Evolutionary conservation across 768 basidiomycete genomes (phyloP).

Genomic region (Terana coerulea): DNA sequence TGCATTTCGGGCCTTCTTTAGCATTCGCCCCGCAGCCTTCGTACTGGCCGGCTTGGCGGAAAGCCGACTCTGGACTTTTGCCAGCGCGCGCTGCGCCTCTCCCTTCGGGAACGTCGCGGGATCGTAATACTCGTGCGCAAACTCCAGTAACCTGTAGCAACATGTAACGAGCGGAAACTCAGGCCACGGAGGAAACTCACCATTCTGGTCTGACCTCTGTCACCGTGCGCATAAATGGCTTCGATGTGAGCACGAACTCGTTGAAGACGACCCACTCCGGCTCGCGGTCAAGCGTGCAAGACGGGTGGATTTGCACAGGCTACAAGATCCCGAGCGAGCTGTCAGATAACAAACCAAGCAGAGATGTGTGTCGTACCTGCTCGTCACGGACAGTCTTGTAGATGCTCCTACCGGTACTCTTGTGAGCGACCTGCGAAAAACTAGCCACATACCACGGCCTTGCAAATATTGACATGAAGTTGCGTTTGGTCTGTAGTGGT

Average conservation of each 20-base stretch:
- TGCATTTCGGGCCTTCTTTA: too few relatives aligned
- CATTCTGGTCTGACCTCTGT: conserved; percentile 86
- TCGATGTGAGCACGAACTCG: conserved; percentile 90
- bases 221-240: conserved; percentile 87
- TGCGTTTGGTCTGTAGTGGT: conserved; percentile 50
- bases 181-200: conserved; percentile 40
- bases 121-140: conserved; percentile 13
- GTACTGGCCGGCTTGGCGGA: conserved; percentile 17
- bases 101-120: conserved; percentile 11
- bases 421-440: conserved; percentile 99
- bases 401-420: conserved; percentile 74
- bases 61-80: conserved; percentile 18
- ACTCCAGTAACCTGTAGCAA: conserved; percentile 16
- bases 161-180: too few relatives aligned
- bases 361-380: conserved; percentile 44
- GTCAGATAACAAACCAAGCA: not conserved
- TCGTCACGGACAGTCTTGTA: conserved; percentile 95
- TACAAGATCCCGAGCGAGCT: conserved; percentile 4
- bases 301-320: conserved; percentile 75
- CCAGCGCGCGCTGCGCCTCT: conserved; percentile 23
- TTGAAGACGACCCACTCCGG: conserved; percentile 94
- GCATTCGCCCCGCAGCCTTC: too few relatives aligned
- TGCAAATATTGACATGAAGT: conserved; percentile 70
- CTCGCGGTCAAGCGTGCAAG: conserved; percentile 79
- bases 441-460: conserved; percentile 86